Percentiles rank a stretch among this genome's conserved stretches.
Conservation (phyloP, 176 grass and related monocot genomes). For the Lolium perenne region DNA sequence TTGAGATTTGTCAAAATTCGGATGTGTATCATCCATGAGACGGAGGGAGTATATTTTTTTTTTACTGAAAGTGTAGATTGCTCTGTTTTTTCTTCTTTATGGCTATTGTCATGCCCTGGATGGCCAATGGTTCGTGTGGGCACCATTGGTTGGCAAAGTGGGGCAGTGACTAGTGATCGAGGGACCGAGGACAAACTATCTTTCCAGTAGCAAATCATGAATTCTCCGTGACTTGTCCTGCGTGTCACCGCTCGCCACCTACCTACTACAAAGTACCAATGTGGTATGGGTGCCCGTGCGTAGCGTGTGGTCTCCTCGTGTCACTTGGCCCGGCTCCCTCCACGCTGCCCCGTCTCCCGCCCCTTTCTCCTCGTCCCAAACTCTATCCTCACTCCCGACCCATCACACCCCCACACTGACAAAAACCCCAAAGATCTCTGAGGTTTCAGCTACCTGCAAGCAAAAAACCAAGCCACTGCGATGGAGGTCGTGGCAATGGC, state of each 20-base stretch:
- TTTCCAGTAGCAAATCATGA: not conserved
- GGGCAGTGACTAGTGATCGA: not conserved
- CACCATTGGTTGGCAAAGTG: not conserved
- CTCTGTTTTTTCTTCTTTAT: not conserved
- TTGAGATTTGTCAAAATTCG: too few relatives aligned
- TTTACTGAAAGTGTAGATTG: not conserved
- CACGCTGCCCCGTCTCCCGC: too few relatives aligned
- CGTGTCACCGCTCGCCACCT: not conserved
- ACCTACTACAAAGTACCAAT: not conserved
- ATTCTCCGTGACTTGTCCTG: conserved; percentile 14
- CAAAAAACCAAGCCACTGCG: too few relatives aligned
- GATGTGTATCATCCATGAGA: too few relatives aligned
- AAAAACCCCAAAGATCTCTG: not conserved
- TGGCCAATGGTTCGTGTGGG: not conserved
- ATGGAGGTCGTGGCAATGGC: conserved; percentile 60
- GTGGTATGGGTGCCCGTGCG: not conserved
- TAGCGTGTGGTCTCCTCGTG: conserved; percentile 36
- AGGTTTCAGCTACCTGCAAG: not conserved
- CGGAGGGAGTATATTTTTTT: not conserved
- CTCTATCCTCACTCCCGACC: not conserved
- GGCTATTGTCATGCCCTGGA: not conserved
- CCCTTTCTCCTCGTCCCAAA: conserved; percentile 20
- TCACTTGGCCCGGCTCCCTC: conserved; percentile 65
- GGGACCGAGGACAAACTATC: not conserved
- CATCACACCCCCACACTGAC: not conserved